These are phyloP conservation scores for Penicillium janthinellum DNA, from an alignment of 2,329 filamentous ascomycete species.

Conservation along the genomic window DNA sequence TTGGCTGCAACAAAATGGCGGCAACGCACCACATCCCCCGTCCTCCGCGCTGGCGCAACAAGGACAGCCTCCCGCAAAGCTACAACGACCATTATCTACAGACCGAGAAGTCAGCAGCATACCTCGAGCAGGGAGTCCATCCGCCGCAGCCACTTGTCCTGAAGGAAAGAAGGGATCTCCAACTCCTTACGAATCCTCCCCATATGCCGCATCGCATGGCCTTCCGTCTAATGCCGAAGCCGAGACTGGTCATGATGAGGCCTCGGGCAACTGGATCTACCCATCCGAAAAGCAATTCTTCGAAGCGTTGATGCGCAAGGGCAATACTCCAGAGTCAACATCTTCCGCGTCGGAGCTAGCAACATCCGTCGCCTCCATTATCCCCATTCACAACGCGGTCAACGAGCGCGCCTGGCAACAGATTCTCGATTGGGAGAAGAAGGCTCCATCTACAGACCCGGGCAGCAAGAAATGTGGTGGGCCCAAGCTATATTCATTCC, in stretches of 20 bases:
- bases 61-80: slow-evolving; percentile 30
- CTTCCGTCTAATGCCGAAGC: slow-evolving; percentile 72
- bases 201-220: slow-evolving; percentile 34
- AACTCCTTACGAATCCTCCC: slow-evolving; percentile 35
- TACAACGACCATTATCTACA: slow-evolving; percentile 57
- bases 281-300: slow-evolving; percentile 98
- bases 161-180: slow-evolving; percentile 28
- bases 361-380: slow-evolving; percentile 84
- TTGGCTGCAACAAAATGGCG: slow-evolving; percentile 68
- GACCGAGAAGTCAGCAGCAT: slow-evolving; percentile 79
- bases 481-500: slow-evolving; percentile 80
- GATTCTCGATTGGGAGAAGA: slow-evolving; percentile 85
- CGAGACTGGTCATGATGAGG: slow-evolving; percentile 70
- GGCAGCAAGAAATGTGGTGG: slow-evolving; percentile 71
- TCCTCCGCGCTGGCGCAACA: slow-evolving; percentile 29
- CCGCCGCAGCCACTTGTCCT: slow-evolving; percentile 21
- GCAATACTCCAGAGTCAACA: slow-evolving; percentile 64
- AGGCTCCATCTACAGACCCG: slow-evolving; percentile 56
- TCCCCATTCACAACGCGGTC: slow-evolving; percentile 97
- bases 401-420: slow-evolving; percentile 96
- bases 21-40: slow-evolving; percentile 38
- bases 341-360: slow-evolving; percentile 49
- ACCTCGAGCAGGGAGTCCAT: slow-evolving; percentile 58
- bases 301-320: slow-evolving; percentile 91
- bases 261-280: slow-evolving; percentile 92